phyloP scores from a whole-genome alignment of 257 asterid genomes.

The Solanum lycopersicoides region DNA sequence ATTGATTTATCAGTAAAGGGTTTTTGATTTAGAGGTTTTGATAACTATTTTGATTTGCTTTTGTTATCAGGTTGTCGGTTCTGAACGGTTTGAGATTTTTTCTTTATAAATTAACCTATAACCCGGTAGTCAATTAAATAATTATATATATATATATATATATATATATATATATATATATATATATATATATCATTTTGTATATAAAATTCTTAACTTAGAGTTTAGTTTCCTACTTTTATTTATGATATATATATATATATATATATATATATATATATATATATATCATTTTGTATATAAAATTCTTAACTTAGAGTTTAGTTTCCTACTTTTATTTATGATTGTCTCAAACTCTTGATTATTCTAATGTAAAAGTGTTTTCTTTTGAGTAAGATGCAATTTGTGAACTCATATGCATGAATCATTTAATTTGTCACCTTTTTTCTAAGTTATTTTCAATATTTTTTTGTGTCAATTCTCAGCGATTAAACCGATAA shows the following conservation, averaged over 20 bases:
- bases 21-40: neutral
- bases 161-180: too few species aligned
- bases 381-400: neutral
- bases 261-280: too few species aligned
- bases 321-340: neutral
- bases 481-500: neutral
- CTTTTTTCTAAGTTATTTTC: neutral
- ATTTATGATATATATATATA: too few species aligned
- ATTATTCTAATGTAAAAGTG: neutral
- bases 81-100: neutral
- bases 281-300: neutral
- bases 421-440: neutral
- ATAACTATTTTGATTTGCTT: neutral
- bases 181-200: neutral
- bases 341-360: neutral
- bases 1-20: neutral
- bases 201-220: neutral
- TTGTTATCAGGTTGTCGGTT: neutral
- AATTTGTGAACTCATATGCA: neutral
- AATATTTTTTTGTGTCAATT: neutral
- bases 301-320: neutral
- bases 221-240: neutral
- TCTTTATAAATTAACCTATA: too few species aligned
- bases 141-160: too few species aligned
- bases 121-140: too few species aligned